Percentiles rank a stretch among this genome's conserved stretches.
phyloP scores from a whole-genome alignment of 768 basidiomycete genomes.

The Dioszegia hungarica region DNA sequence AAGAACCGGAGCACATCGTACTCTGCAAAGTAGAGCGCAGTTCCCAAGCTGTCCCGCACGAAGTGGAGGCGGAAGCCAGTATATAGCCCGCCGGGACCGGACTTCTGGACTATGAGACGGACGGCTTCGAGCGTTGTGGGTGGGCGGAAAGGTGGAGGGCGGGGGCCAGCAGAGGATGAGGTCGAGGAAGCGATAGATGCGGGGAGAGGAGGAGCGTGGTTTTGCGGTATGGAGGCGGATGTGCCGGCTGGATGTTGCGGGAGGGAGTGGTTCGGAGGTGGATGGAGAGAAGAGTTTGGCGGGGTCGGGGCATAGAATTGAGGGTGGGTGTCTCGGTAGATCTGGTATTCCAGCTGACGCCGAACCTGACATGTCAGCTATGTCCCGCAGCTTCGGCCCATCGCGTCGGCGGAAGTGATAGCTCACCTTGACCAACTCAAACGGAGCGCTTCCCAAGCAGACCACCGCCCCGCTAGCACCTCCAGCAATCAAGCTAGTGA shows the following conservation, averaged over 20 bases:
- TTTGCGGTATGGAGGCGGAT: conserved; percentile 13
- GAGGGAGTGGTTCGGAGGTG: conserved; percentile 7
- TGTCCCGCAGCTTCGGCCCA: too few relatives aligned
- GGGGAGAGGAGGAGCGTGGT: conserved; percentile 5
- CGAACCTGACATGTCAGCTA: conserved; percentile 58
- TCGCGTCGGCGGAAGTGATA: neutral
- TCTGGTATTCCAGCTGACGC: conserved; percentile 84
- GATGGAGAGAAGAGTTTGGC: conserved; percentile 4
- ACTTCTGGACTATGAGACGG: conserved; percentile 60
- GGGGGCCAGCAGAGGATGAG: neutral
- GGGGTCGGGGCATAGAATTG: conserved; percentile 17
- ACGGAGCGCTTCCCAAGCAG: conserved; percentile 83
- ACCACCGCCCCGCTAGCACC: conserved; percentile 84
- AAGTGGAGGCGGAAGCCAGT: conserved; percentile 81
- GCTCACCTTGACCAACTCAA: conserved; percentile 88
- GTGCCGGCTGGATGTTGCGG: conserved; percentile 21
- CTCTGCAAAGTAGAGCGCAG: conserved; percentile 86
- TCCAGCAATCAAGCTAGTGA: conserved; percentile 76
- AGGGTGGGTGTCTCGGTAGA: conserved; percentile 60
- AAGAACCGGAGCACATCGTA: conserved; percentile 88
- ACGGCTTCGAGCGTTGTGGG: conserved; percentile 76
- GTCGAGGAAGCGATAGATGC: neutral
- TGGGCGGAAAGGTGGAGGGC: conserved; percentile 54
- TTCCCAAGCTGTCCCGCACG: conserved; percentile 87
- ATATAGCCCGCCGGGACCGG: conserved; percentile 38